Evolutionary conservation across 2,329 filamentous ascomycete genomes (phyloP), one percentile per base, ranked within the genome.

Genomic region (Hypomyces perniciosus): DNA sequence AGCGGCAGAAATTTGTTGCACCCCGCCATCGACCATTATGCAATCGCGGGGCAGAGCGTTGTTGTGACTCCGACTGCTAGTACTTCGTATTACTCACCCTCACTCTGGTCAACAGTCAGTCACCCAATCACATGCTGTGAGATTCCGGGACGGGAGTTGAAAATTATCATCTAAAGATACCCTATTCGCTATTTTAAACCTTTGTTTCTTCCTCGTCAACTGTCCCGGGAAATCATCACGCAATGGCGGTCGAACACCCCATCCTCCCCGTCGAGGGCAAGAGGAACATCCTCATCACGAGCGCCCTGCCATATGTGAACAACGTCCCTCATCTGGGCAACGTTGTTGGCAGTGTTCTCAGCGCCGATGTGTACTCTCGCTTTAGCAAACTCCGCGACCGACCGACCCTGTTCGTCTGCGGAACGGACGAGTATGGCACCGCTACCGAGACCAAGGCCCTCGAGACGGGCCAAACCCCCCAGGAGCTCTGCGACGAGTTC

Each of bases 361-460:
- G 85, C 56, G 91, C 91, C 60, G 91, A 96, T 66, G 88, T 93
- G 56, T 96, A 86, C 66, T 79, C 86, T 39, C 83, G 83, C 58
- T 95, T 86, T 71, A 88, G 85, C 72, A 89, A 89, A 69, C 84
- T 87, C 40, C 81, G 89, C 62, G 87, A 85, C 50, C 79, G 85
- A 63, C 87, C 83, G 58, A 95, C 90, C 1, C 79, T 96, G 45
- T 96, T 84, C 68, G 77, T 95, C 59, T 95, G 90, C 69, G 90
- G 90, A 33, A 57, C 52, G 20, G 92, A 96, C 73, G 89, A 97
- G 72, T 97, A 96, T 69, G 92, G 92, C 52, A 97, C 92, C 9
- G 91, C 92, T 26, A 96, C 91, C 31, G 92, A 96, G 72, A 96
- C 92, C 28, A 96, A 95, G 74, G 92, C 92, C 4, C 81, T 96